Evolutionary conservation across 495 filamentous ascomycete species (phyloP), one percentile per base, ranked within the genome.

Genomic region (Hypoxylon trugodes): DNA sequence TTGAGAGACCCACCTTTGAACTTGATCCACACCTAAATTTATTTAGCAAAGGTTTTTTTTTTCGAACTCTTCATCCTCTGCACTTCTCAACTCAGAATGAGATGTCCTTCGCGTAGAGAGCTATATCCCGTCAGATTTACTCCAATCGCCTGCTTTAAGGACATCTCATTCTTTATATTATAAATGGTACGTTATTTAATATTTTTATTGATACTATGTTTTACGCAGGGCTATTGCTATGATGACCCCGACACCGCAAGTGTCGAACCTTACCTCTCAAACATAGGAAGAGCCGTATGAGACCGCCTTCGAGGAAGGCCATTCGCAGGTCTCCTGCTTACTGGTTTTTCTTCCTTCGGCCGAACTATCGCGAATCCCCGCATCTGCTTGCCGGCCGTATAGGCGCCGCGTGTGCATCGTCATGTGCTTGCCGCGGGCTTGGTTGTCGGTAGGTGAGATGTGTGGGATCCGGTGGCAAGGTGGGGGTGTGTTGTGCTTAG

Each of bases 211-310:
- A 28, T 3, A 33, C 18, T 37, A 40, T 15, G 15, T 12, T 36
- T n/a, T 47, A 25, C 47, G 13, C 42, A 59, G 50, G 42, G 36
- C 49, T 19, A 6, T 60, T 68, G 67, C 65, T 49, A 80, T 81
- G 79, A 81, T 81, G 79, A 81, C 71, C 58, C 77, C 63, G 72
- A 77, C 77, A 77, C 74, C 72, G 71, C 72, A 73, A 68, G 75
- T 77, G 78, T 77, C 77, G 71, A 79, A 79, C 77, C 77, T 78
- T 79, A 66, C 66, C 69, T 52, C 33, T 56, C 15, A 61, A 70
- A 64, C 32, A 73, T 80, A 81, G 79, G 79, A 81, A 81, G 79
- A 81, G 79, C 79, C 79, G 79, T 80, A 73, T 81, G 74, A 81
- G 77, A 77, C 76, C 67, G 38, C 65, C 64, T 28, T 41, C 65